Percentiles rank a stretch among this genome's conserved stretches.
These are phyloP conservation scores for Candida hispaniensis DNA, from an alignment of 805 yeast genomes.

Conservation along the genomic window DNA sequence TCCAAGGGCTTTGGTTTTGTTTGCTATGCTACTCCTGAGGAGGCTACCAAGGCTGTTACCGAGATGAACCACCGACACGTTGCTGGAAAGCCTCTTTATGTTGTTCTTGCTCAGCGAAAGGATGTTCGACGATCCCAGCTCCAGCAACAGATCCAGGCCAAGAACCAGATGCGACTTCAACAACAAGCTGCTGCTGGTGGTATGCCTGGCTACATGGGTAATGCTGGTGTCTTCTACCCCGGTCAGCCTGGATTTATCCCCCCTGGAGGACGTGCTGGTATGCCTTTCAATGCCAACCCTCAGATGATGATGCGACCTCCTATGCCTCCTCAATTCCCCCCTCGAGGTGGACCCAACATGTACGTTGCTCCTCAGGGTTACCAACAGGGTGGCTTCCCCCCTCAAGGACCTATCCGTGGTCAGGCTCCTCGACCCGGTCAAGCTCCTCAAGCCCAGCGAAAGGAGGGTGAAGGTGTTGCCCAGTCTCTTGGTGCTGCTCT, in stretches of 20 bases:
- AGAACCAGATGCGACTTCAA: slow-evolving; percentile 97
- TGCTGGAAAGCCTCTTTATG: slow-evolving; percentile 91
- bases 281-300: slow-evolving; percentile 33
- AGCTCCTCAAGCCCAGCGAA: slow-evolving; percentile 16
- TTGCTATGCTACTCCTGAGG: slow-evolving; percentile 95
- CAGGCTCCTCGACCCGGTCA: slow-evolving; percentile 24
- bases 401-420: slow-evolving; percentile 25
- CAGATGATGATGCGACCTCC: slow-evolving; percentile 31
- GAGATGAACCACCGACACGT: slow-evolving; percentile 98
- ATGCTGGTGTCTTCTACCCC: slow-evolving; percentile 68
- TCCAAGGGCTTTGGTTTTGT: slow-evolving; percentile 98
- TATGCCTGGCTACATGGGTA: slow-evolving; percentile 66
- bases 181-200: slow-evolving; percentile 73
- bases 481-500: slow-evolving; percentile 54
- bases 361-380: slow-evolving; percentile 63
- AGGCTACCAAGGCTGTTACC: slow-evolving; percentile 95
- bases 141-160: slow-evolving; percentile 95
- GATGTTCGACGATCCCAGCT: slow-evolving; percentile 95
- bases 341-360: slow-evolving; percentile 49
- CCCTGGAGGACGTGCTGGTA: slow-evolving; percentile 61
- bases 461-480: slow-evolving; percentile 20
- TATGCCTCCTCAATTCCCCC: slow-evolving; percentile 33
- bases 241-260: slow-evolving; percentile 72
- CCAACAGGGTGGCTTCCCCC: slow-evolving; percentile 31
- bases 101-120: slow-evolving; percentile 97